A percentile compares a stretch with the other conserved stretches of the same genome.
These are phyloP conservation scores for Penicillium paradoxum DNA, from an alignment of 495 filamentous ascomycete genomes.

Conservation along the genomic window DNA sequence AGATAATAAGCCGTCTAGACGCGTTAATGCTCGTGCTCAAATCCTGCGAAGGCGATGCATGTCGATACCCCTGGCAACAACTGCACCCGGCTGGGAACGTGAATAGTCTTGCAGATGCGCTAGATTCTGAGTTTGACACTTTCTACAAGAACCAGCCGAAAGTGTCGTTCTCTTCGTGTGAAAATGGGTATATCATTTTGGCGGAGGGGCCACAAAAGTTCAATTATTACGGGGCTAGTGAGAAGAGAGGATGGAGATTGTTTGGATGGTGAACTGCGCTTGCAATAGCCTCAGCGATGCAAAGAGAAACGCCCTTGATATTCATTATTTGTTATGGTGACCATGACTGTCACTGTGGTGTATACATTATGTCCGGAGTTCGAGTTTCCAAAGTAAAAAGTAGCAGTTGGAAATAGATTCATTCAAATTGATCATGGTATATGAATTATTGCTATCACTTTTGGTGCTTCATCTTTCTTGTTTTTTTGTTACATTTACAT, in stretches of 20 bases:
- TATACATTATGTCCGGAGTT: neutral
- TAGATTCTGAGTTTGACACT: slow-evolving; percentile 47
- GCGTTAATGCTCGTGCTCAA: slow-evolving; percentile 58
- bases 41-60: slow-evolving; percentile 49
- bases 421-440: slow-evolving; percentile 9
- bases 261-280: slow-evolving; percentile 6
- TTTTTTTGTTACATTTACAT: slow-evolving; percentile 22
- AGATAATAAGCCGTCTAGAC: slow-evolving; percentile 49
- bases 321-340: no score
- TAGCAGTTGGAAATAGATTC: neutral
- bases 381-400: neutral
- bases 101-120: slow-evolving; percentile 27
- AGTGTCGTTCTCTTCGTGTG: slow-evolving; percentile 54
- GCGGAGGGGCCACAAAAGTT: slow-evolving; percentile 53
- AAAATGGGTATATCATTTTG: slow-evolving; percentile 54
- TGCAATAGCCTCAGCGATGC: neutral
- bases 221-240: slow-evolving; percentile 17
- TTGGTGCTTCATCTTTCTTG: neutral
- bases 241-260: slow-evolving; percentile 15
- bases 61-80: slow-evolving; percentile 49
- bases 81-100: slow-evolving; percentile 50
- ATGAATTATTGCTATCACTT: slow-evolving; percentile 22
- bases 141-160: slow-evolving; percentile 53
- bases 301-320: no score
- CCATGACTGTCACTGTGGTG: no score